Evolutionary conservation across 306 rosid species (phyloP).

Genomic region (Casuarina glauca): DNA sequence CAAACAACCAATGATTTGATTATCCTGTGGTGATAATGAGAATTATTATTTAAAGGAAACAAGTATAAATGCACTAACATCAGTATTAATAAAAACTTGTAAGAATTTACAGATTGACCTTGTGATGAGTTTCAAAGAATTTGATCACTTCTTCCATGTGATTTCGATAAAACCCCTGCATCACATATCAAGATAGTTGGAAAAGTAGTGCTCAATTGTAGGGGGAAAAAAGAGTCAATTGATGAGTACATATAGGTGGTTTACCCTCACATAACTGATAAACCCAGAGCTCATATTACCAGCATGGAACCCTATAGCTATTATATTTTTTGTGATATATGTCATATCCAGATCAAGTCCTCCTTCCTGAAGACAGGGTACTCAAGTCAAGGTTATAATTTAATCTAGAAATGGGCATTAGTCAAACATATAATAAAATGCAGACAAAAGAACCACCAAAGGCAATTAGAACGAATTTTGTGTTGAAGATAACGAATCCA

Average conservation of each 20-base stretch:
- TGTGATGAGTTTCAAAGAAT: constrained; percentile 96
- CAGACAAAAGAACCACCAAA: background rate
- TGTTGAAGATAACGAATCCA: constrained; percentile 29
- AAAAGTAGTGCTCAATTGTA: constrained; percentile 14
- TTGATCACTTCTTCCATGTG: constrained; percentile 99
- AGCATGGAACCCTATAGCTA: constrained; percentile 99
- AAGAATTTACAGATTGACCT: constrained; percentile 43
- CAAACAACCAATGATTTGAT: background rate
- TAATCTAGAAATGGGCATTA: constrained; percentile 6
- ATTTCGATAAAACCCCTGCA: constrained; percentile 95
- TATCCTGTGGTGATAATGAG: background rate
- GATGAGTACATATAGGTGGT: constrained; percentile 24
- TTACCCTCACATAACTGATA: constrained; percentile 92
- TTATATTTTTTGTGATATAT: constrained; percentile 91
- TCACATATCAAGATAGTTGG: constrained; percentile 25
- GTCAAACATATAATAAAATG: constrained; percentile 3
- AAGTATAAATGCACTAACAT: background rate
- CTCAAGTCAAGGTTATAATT: constrained; percentile 23
- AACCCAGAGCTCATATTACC: constrained; percentile 99
- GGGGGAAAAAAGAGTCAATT: constrained; percentile 18
- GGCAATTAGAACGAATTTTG: background rate
- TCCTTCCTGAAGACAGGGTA: constrained; percentile 63
- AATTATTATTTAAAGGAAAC: background rate
- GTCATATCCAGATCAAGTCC: constrained; percentile 99
- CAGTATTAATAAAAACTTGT: background rate